Conservation (phyloP, 2,329 filamentous ascomycete species). For the Ophiosphaerella narmari region DNA sequence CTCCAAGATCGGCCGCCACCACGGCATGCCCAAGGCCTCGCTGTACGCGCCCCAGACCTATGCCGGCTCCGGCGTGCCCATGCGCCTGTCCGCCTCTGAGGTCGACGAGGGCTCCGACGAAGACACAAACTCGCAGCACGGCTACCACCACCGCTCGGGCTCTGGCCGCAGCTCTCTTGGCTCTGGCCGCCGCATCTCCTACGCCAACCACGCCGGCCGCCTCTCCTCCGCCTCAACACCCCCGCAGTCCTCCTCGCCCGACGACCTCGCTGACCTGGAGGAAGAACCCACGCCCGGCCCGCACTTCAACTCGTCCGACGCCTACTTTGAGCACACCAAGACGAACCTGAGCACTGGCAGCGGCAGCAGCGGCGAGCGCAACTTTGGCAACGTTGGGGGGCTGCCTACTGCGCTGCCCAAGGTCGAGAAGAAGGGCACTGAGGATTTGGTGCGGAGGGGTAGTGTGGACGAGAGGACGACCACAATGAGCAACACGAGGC, state of each 20-base stretch:
- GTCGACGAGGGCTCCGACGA: constrained; percentile 87
- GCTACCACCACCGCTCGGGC: constrained; percentile 70
- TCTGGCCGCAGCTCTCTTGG: constrained; percentile 72
- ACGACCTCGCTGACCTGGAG: constrained; percentile 46
- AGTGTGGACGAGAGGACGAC: constrained; percentile 83
- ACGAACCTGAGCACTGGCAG: constrained; percentile 51
- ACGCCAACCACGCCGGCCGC: constrained; percentile 50
- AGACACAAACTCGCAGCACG: constrained; percentile 57
- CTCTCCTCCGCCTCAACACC: constrained; percentile 59
- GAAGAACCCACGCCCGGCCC: constrained; percentile 55
- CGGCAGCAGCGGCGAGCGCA: constrained; percentile 50
- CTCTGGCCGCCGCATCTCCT: constrained; percentile 44
- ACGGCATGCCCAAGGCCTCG: constrained; percentile 77
- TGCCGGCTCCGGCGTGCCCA: constrained; percentile 79
- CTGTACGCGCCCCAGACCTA: constrained; percentile 80
- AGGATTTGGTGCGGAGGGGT: constrained; percentile 75
- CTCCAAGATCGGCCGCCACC: constrained; percentile 81
- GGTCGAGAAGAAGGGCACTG: constrained; percentile 61
- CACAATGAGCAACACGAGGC: constrained; percentile 69
- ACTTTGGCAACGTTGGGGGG: constrained; percentile 59
- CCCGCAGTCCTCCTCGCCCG: constrained; percentile 49
- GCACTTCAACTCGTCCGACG: constrained; percentile 36
- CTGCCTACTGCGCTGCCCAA: constrained; percentile 52
- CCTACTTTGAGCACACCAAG: constrained; percentile 52
- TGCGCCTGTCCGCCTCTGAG: constrained; percentile 92